These are phyloP conservation scores for Boletus subparvulus DNA, from an alignment of 768 basidiomycete genomes.

Conservation along the genomic window DNA sequence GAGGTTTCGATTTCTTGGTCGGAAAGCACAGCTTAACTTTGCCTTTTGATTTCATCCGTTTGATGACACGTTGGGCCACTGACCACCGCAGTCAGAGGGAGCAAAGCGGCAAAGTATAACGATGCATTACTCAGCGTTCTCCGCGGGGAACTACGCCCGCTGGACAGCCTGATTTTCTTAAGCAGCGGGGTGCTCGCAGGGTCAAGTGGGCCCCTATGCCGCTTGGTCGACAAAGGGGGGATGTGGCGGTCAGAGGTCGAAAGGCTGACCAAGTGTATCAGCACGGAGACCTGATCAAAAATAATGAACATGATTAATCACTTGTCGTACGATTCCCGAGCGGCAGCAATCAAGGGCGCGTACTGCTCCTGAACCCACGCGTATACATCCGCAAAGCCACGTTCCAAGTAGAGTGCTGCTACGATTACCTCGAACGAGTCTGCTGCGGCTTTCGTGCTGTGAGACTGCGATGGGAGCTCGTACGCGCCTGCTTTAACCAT, in stretches of 20 bases:
- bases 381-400: conserved; percentile 38
- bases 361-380: conserved; percentile 41
- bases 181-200: conserved; percentile 5
- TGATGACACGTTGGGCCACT: conserved; percentile 31
- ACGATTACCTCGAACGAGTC: conserved; percentile 50
- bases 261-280: conserved; percentile 17
- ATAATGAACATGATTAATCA: conserved; percentile 17
- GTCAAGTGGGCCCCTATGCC: conserved; percentile 3
- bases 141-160: conserved; percentile 13
- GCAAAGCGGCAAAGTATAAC: not conserved
- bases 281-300: not conserved
- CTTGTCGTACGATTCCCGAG: conserved; percentile 28
- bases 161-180: conserved; percentile 24
- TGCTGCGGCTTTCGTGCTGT: conserved; percentile 39
- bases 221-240: conserved; percentile 14
- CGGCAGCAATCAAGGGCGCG: conserved; percentile 36
- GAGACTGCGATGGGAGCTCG: conserved; percentile 19
- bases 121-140: conserved; percentile 21
- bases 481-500: conserved; percentile 37
- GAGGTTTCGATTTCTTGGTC: conserved; percentile 12
- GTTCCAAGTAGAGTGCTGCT: conserved; percentile 42
- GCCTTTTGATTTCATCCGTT: conserved; percentile 28
- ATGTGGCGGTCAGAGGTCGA: not conserved
- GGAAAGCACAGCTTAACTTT: conserved; percentile 23
- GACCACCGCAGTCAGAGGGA: conserved; percentile 5